Evolutionary conservation across 345 rosid genomes (phyloP).

Genomic region (Luvunga scandens): DNA sequence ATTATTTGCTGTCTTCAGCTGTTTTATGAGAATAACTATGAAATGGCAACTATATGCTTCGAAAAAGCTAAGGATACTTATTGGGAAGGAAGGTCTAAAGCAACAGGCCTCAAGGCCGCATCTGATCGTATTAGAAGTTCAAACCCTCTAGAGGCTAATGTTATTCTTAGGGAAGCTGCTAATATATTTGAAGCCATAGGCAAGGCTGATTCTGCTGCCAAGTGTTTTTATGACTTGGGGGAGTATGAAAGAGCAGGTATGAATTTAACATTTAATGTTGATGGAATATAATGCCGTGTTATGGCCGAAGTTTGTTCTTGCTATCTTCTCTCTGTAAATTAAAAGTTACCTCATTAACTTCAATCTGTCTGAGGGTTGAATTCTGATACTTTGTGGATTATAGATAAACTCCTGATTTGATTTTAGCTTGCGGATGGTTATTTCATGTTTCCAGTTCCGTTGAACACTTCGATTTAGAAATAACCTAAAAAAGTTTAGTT

Average conservation of each 20-base stretch:
- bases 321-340: no score
- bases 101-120: constrained; percentile 37
- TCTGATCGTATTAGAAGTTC: constrained; percentile 35
- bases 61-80: constrained; percentile 40
- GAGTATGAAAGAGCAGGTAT: constrained; percentile 47
- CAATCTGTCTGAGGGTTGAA: background rate
- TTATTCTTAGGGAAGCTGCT: constrained; percentile 44
- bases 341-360: background rate
- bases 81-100: constrained; percentile 44
- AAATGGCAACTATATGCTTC: constrained; percentile 50
- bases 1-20: constrained; percentile 32
- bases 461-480: background rate
- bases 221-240: constrained; percentile 36
- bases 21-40: constrained; percentile 35
- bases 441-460: background rate
- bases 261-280: background rate
- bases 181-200: constrained; percentile 44
- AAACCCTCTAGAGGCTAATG: constrained; percentile 34
- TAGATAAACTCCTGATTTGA: background rate
- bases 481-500: no score
- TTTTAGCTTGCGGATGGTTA: no score
- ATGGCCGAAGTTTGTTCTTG: background rate
- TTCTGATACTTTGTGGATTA: background rate
- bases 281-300: background rate
- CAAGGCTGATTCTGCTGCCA: constrained; percentile 42